Evolutionary conservation across 2,329 filamentous ascomycete genomes (phyloP).

Genomic region (Cytospora schulzeri): DNA sequence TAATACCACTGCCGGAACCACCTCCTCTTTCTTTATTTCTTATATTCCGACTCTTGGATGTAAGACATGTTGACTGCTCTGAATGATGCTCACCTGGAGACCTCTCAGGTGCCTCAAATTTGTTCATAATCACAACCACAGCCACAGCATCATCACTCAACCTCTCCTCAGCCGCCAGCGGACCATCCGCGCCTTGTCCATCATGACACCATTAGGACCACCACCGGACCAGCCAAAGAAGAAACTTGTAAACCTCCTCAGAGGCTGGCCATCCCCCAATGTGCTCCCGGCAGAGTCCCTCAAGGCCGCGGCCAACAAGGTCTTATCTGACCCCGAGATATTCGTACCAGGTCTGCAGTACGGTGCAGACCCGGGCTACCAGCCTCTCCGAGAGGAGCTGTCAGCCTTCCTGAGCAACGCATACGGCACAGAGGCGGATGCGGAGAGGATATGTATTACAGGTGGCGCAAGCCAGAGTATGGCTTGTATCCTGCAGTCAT

Average conservation of each 20-base stretch:
- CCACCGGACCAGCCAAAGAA: conserved; percentile 29
- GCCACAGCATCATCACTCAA: not conserved
- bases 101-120: not conserved
- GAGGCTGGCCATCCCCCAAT: conserved; percentile 65
- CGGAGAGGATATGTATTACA: conserved; percentile 73
- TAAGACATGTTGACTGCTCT: not conserved
- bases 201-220: conserved; percentile 24
- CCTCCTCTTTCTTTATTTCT: not conserved
- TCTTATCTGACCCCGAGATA: conserved; percentile 61
- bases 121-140: not conserved
- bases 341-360: conserved; percentile 62
- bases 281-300: conserved; percentile 69
- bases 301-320: conserved; percentile 58
- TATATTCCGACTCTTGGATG: not conserved
- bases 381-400: conserved; percentile 67
- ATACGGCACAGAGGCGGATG: conserved; percentile 51
- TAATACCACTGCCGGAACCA: not conserved
- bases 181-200: conserved; percentile 2
- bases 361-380: conserved; percentile 75
- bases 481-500: conserved; percentile 75
- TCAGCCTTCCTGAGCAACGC: conserved; percentile 70
- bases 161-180: not conserved
- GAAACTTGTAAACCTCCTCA: conserved; percentile 63
- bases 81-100: not conserved
- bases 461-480: conserved; percentile 85